phyloP scores from a whole-genome alignment of 768 basidiomycete species.

The Epithele typhae region DNA sequence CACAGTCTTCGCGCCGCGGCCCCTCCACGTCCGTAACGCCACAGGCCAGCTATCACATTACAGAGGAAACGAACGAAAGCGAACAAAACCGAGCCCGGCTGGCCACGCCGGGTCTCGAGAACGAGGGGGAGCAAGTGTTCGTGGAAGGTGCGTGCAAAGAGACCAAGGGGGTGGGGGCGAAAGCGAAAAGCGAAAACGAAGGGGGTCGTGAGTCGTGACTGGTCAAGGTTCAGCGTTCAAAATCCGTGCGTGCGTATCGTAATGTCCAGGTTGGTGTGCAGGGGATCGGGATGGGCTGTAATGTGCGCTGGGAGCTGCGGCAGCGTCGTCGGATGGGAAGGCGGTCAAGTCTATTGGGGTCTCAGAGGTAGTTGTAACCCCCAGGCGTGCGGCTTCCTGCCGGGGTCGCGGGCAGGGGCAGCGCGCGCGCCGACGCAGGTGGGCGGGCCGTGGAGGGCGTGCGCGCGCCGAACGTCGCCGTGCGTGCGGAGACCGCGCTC shows the following conservation, averaged over 20 bases:
- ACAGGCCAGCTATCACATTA: slow-evolving; percentile 18
- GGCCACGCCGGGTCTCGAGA: background rate
- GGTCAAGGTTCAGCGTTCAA: background rate
- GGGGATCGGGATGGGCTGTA: background rate
- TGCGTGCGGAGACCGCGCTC: slow-evolving; percentile 2
- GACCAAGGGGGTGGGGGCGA: background rate
- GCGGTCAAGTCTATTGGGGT: background rate
- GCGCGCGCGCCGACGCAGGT: background rate
- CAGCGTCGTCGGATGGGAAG: too few relatives aligned
- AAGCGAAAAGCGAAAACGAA: background rate
- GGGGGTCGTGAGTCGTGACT: background rate
- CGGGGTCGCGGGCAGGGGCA: slow-evolving; percentile 2
- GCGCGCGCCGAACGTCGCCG: background rate
- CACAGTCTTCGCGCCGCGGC: slow-evolving; percentile 5
- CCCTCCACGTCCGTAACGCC: slow-evolving; percentile 14
- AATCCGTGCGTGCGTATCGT: too few relatives aligned
- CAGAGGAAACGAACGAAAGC: background rate
- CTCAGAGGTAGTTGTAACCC: slow-evolving; percentile 3
- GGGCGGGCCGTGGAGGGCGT: slow-evolving; percentile 7
- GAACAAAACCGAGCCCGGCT: background rate
- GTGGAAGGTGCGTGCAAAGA: background rate
- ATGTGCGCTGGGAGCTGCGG: background rate
- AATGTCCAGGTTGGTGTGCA: too few relatives aligned
- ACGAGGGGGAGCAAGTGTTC: background rate
- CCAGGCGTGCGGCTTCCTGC: slow-evolving; percentile 5